Base-by-base conservation (phyloP, 2,329 filamentous ascomycete species). In the Neoscytalidium dimidiatum region DNA sequence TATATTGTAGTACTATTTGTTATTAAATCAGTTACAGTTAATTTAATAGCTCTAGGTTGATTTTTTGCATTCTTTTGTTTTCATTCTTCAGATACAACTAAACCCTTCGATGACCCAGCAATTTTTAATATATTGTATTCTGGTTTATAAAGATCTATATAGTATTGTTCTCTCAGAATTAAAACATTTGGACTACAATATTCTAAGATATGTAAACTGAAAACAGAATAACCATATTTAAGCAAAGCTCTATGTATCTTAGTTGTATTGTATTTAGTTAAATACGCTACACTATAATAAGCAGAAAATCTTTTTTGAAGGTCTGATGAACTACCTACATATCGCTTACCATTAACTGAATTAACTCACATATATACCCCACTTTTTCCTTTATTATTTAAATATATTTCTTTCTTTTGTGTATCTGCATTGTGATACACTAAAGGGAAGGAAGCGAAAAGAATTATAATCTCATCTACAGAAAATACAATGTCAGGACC, bases 161-260 rank as follows among this genome's bases (percentile, higher is more conserved):
- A 68, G 56, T 65, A 69, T 64, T 69, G 64, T 61, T 69, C 67
- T 69, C 66, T 69, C 29, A n/a, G 13, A 44, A 46, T 57, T 46
- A 64, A 64, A 63, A 48, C 46, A 21, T 14, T 23, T 41, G n/a
- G 17, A 26, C 48, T 62, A 73, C 23, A 69, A 73, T 68, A 73
- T 64, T 71, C 75, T 67, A 71, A 71, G 66, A 75, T 64, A 66
- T 69, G 69, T 71, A 71, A 73, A 69, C 69, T 66, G 67, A 66
- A 67, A 67, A 69, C 64, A 65, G 67, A 65, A 71, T 56, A 71
- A 68, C 13, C 53, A 58, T 58, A 58, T 33, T 58, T 58, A 33
- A 65, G 58, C 56, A 64, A 56, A 64, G 56, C 62, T 49, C 19
- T 64, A 65, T 52, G 44, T 14, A 63, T 52, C 14, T 13, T 14